These are phyloP conservation scores for Setaria viridis DNA, from an alignment of 202 grass and related monocot genomes.

Conservation along the genomic window DNA sequence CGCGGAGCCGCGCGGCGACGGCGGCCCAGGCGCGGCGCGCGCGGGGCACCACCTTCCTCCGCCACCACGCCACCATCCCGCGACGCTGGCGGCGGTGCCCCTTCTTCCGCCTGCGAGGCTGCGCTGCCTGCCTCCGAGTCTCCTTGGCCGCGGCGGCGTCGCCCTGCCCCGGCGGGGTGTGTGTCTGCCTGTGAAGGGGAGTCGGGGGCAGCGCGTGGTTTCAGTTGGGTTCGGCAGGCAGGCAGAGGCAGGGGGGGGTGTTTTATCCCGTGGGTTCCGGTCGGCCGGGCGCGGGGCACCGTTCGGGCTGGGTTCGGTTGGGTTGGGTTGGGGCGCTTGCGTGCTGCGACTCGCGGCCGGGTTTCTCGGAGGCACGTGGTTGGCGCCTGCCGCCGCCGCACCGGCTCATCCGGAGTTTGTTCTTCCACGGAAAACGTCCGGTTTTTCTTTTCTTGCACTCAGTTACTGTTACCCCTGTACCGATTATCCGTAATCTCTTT, in stretches of 20 bases:
- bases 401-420: background rate
- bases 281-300: background rate
- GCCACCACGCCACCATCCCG: slow-evolving; percentile 60
- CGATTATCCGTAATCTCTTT: no score
- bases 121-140: background rate
- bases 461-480: no score
- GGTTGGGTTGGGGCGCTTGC: background rate
- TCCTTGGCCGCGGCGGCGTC: background rate
- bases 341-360: background rate
- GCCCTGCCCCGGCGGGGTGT: background rate
- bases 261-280: slow-evolving; percentile 9
- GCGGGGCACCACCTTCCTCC: slow-evolving; percentile 64
- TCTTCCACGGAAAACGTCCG: no score
- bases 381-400: slow-evolving; percentile 13
- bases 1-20: slow-evolving; percentile 50
- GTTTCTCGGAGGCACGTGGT: slow-evolving; percentile 7
- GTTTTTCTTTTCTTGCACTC: no score
- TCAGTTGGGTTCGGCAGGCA: background rate
- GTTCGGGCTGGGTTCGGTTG: background rate
- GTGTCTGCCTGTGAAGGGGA: background rate
- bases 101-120: background rate
- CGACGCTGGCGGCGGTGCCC: background rate
- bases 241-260: no score
- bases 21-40: slow-evolving; percentile 72
- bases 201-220: background rate